Base-by-base conservation (phyloP, 2,329 filamentous ascomycete genomes). In the Microdochium bolleyi region DNA sequence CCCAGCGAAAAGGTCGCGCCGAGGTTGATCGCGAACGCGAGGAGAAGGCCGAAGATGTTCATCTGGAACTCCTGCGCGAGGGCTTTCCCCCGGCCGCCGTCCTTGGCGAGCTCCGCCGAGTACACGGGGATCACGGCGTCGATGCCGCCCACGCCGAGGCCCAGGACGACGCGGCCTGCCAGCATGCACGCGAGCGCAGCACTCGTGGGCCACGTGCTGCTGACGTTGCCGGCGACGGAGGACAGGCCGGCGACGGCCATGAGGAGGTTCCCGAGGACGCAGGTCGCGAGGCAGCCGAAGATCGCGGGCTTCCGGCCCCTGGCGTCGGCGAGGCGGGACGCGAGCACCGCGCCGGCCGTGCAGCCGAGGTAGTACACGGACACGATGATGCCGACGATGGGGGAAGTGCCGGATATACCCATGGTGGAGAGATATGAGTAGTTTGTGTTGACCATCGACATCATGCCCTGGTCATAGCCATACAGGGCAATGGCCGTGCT, bases 301-400 rank as follows among this genome's bases (percentile, higher is more conserved):
- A 85, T 79, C 19, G 73, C 73, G 32, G 71, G 72, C 61, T 80
- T 83, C 11, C 80, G 71, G 8, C 80, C 80, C 50, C 70, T 69
- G 48, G 62, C 67, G 57, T 84, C 80, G 5, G 79, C 78, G 22
- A 78, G 66, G 59, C 69, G 73, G n/a, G 76, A 80, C 56, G 81
- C 80, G 21, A 81, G 57, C 1, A 83, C 74, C 2, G 80, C 78
- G 14, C 81, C 80, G 2, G 78, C 64, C 3, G 79, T 72, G 58
- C 79, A 83, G n/a, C 80, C 80, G 5, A 84, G 73, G 57, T 84
- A 84, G 68, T 84, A 84, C 27, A 84, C 71, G 2, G 78, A 77
- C 16, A 84, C 80, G 52, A 83, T 80, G 52, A 82, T 70, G 52
- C 81, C 80, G 34, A 84, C 79, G 22, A 83, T 59, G 1, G 78